phyloP scores from a whole-genome alignment of 306 rosid genomes.

The Acmispon strigosus region DNA sequence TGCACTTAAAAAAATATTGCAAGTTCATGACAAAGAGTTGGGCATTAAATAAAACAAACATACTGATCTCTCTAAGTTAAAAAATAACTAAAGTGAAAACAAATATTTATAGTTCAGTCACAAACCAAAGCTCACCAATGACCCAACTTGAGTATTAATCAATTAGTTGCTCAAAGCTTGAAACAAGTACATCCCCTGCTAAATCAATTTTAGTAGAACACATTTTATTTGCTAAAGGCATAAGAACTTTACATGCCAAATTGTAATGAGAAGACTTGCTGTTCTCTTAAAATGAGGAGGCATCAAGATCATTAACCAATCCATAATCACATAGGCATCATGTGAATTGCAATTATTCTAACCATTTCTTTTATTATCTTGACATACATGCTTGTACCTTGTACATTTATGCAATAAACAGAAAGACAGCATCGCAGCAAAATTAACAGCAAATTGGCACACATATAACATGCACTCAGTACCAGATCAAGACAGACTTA shows the following conservation, averaged over 20 bases:
- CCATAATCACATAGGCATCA: not conserved
- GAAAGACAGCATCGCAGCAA: not conserved
- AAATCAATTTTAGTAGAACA: not conserved
- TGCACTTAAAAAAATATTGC: not conserved
- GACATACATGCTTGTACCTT: not conserved
- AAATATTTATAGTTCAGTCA: not conserved
- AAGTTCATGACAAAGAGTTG: not conserved
- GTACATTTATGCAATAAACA: not conserved
- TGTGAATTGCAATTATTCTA: not conserved
- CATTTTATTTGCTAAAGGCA: not conserved
- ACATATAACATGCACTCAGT: not conserved
- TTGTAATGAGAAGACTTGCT: not conserved
- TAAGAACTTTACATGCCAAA: not conserved
- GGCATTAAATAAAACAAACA: not conserved
- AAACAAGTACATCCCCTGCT: not conserved
- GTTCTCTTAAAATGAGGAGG: not conserved
- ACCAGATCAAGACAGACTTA: not conserved
- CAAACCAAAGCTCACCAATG: not conserved
- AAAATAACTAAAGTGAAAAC: not conserved
- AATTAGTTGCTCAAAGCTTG: not conserved
- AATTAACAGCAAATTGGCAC: not conserved
- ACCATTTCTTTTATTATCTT: not conserved
- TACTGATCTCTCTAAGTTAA: not conserved
- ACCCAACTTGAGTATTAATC: not conserved
- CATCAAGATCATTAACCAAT: not conserved